A percentile compares a stretch with the other conserved stretches of the same genome.
Evolutionary conservation across 495 filamentous ascomycete genomes (phyloP).

Genomic region (Tuber melanosporum): DNA sequence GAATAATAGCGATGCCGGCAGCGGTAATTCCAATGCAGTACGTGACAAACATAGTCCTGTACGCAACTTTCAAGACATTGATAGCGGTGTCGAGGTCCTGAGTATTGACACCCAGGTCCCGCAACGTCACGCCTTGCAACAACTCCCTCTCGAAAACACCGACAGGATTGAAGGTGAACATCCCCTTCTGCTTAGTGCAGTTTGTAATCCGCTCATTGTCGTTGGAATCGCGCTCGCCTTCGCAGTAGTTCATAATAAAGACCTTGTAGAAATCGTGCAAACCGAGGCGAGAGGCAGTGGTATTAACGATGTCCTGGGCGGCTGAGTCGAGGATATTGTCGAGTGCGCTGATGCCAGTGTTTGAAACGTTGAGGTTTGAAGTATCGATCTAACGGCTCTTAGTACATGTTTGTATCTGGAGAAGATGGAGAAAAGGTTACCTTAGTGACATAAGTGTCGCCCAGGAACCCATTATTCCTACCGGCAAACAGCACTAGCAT

Average conservation of each 20-base stretch:
- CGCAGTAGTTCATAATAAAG: slow-evolving; percentile 37
- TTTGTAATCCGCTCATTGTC: slow-evolving; percentile 3
- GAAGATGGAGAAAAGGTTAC: slow-evolving; percentile 12
- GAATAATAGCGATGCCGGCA: slow-evolving; percentile 26
- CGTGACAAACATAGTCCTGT: slow-evolving; percentile 36
- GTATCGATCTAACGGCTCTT: slow-evolving; percentile 23
- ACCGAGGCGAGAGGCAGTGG: slow-evolving; percentile 29
- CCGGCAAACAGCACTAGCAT: slow-evolving; percentile 35
- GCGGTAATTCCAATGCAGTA: slow-evolving; percentile 30
- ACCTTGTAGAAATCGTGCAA: slow-evolving; percentile 35
- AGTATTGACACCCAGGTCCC: slow-evolving; percentile 31
- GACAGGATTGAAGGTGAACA: slow-evolving; percentile 37
- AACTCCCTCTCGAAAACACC: slow-evolving; percentile 30
- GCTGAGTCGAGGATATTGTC: slow-evolving; percentile 9
- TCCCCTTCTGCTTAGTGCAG: slow-evolving; percentile 23
- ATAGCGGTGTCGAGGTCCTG: slow-evolving; percentile 26
- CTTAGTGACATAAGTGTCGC: slow-evolving; percentile 32
- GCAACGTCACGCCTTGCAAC: slow-evolving; percentile 18
- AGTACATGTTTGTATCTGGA: background rate
- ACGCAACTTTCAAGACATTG: slow-evolving; percentile 24
- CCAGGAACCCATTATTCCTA: slow-evolving; percentile 21
- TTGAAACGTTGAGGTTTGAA: slow-evolving; percentile 31
- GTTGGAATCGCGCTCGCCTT: slow-evolving; percentile 11
- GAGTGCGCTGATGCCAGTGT: slow-evolving; percentile 17
- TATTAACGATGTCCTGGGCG: slow-evolving; percentile 18